phyloP scores from a whole-genome alignment of 1,284 basidiomycete species.

The Melampsora larici-populina region DNA sequence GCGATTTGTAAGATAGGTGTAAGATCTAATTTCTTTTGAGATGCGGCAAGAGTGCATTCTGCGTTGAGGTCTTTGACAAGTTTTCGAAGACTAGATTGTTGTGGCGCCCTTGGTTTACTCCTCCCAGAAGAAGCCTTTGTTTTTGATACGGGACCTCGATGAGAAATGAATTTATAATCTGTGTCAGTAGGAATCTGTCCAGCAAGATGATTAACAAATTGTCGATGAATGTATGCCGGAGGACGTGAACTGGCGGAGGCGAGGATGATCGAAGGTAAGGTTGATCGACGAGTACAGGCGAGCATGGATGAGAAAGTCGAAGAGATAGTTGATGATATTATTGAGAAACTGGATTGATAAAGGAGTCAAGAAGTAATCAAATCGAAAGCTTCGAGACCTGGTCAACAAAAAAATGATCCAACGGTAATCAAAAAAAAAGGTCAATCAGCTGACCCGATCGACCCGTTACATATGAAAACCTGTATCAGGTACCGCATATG shows the following conservation, averaged over 20 bases:
- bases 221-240: conserved; percentile 3
- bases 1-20: neutral
- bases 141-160: neutral
- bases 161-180: conserved; percentile 5
- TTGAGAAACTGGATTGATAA: too few species aligned
- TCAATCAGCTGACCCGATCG: too few species aligned
- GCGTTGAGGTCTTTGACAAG: neutral
- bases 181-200: neutral
- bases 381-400: too few species aligned
- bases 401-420: too few species aligned
- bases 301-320: neutral
- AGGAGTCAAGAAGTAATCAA: too few species aligned
- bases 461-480: too few species aligned
- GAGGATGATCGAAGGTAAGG: neutral
- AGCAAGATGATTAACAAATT: neutral
- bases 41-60: neutral
- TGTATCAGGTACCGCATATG: too few species aligned
- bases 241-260: neutral
- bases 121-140: neutral
- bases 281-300: neutral
- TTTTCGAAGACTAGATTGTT: neutral
- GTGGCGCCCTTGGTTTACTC: neutral
- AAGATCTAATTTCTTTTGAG: neutral
- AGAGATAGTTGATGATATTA: too few species aligned
- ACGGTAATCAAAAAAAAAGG: too few species aligned